Base-by-base conservation (phyloP, 208 protist species). In the Lotmaria passim region DNA sequence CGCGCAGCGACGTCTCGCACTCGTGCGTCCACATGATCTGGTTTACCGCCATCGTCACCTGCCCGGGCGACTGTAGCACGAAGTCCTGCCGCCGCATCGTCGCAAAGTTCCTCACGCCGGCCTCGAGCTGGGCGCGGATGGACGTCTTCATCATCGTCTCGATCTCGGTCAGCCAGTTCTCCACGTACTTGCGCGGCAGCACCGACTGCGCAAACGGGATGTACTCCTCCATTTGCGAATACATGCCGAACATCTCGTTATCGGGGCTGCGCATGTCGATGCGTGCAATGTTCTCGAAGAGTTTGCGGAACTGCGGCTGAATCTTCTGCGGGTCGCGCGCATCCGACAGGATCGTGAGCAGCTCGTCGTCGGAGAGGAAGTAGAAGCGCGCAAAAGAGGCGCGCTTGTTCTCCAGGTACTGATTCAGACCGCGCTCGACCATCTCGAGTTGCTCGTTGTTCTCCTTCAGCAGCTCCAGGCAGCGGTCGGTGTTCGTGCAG, bases 111-210 rank as follows among this genome's bases (percentile, higher is more conserved):
- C 88, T 90, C 47, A 98, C 56, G 12, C 91, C 90, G 44, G 91
- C 78, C 47, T 97, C 84, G 17, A 98, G 71, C 67, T 96, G 83
- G 24, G 84, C 69, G 31, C 95, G 90, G 50, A 99, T 95, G 1
- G 94, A 98, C 30, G 86, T 59, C 72, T 94, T 94, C 96, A 98
- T 98, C 84, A 98, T 96, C 39, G 69, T 64, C 81, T 99, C 97
- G 62, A 99, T 94, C 60, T 98, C 90, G 23, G 93, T 95, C 69
- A 99, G 87, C 98, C 98, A 99, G 67, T 97, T 94, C 79, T 99
- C 98, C 36, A 99, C 96, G 69, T 97, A 95, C 73, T 97, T 97
- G 47, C 95, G 95, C 31, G 98, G 97, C 63, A 95, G 71, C 43
- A 99, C 87, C 15, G 84, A 81, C 68, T 98, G 87, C 24, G 78